Conservation (phyloP, 768 basidiomycete species). For the Tricholomella constricta region DNA sequence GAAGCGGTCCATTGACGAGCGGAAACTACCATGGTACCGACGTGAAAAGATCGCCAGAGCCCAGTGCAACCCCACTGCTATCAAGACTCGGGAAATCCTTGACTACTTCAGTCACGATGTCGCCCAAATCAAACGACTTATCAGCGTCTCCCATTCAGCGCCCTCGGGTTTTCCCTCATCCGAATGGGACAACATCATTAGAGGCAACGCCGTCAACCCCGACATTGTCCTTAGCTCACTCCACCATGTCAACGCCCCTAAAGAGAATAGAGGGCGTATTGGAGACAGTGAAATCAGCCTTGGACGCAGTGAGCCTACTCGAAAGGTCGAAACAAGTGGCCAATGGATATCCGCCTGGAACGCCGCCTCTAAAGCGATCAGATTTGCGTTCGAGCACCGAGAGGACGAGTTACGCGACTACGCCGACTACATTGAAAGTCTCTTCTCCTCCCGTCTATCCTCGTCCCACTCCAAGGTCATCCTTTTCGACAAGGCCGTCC, state of each 20-base stretch:
- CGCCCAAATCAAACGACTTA: neutral
- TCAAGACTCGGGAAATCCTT: neutral
- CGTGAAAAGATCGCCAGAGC: no score
- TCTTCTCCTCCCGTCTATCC: slow-evolving; percentile 18
- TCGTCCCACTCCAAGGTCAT: slow-evolving; percentile 21
- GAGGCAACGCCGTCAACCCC: slow-evolving; percentile 5
- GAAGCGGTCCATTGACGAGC: no score
- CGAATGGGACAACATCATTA: slow-evolving; percentile 15
- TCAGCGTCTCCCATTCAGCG: neutral
- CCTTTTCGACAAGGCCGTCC: slow-evolving; percentile 27
- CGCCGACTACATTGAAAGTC: slow-evolving; percentile 19
- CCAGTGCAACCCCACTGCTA: neutral
- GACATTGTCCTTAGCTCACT: slow-evolving; percentile 1
- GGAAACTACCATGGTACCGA: no score
- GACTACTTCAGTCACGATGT: neutral
- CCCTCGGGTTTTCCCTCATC: slow-evolving; percentile 7
- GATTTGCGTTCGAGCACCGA: slow-evolving; percentile 27
- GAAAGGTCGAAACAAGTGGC: neutral
- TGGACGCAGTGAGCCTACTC: neutral
- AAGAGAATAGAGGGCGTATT: slow-evolving; percentile 2
- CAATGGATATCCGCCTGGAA: slow-evolving; percentile 20
- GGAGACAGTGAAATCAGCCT: slow-evolving; percentile 4
- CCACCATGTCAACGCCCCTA: slow-evolving; percentile 6
- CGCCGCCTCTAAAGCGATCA: slow-evolving; percentile 9
- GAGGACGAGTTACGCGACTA: slow-evolving; percentile 23